Evolutionary conservation across 2,329 filamentous ascomycete genomes (phyloP), one percentile per base, ranked within the genome.

Genomic region (Trichoderma citrinoviride): DNA sequence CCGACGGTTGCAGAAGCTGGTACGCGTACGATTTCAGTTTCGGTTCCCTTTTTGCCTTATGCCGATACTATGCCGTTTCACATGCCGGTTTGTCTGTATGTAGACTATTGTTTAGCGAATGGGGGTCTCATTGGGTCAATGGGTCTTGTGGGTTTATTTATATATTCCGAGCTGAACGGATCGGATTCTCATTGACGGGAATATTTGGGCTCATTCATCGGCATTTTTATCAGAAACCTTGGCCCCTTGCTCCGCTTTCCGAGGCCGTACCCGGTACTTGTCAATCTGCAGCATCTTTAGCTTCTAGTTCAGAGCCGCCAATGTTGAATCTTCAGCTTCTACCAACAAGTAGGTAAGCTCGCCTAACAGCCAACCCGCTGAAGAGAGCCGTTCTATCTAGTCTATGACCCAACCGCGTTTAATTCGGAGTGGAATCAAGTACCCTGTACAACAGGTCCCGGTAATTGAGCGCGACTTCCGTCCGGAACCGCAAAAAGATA

Each of bases 211-310:
- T 25, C n/a, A n/a, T n/a, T 25, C 37, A 29, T 60, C 56, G 56
- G 56, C 56, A 60, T 49, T 37, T 37, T 60, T 60, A 49, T 43
- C 43, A n/a, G n/a, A n/a, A n/a, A 44, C 21, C n/a, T 25, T 37
- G n/a, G 27, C 23, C 46, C 41, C 47, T 29, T 29, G 41, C 29
- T 27, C 23, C 23, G 15, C 15, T 12, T 37, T 37, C 14, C 33
- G 7, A 15, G 23, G 12, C 7, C 17, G 44, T 61, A 61, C 14
- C 12, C 3, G 14, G 58, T 53, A 53, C 47, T n/a, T 49, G 7
- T 12, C 33, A 12, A 33, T 44, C 53, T 40, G 25, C 53, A 64
- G 50, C 40, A 27, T 14, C 25, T n/a, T 27, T 17, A 8, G 12
- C n/a, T 41, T 50, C 49, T 43, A n/a, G n/a, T n/a, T n/a, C n/a